Conservation (phyloP, 306 rosid genomes). For the Cicer arietinum region DNA sequence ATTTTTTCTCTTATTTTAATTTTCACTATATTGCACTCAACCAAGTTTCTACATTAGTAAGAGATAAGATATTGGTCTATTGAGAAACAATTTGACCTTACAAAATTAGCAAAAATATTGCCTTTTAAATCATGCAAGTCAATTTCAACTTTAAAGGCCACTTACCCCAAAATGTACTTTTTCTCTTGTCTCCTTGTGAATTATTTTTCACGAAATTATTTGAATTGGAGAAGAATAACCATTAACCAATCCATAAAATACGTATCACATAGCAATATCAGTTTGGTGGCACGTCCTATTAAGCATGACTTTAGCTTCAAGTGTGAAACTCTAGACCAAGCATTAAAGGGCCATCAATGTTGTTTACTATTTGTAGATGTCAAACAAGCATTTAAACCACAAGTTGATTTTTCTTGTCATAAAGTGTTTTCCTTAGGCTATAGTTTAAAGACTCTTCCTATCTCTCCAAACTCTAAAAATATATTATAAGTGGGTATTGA, state of each 20-base stretch:
- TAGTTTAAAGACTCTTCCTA: neutral
- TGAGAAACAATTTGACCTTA: neutral
- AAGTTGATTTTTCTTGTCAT: constrained; percentile 18
- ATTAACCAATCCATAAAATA: constrained; percentile 35
- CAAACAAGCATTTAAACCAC: constrained; percentile 47
- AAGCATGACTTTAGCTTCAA: constrained; percentile 71
- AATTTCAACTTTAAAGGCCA: constrained; percentile 38
- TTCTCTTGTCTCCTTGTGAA: constrained; percentile 33
- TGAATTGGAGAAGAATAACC: constrained; percentile 39
- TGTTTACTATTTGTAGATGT: constrained; percentile 25
- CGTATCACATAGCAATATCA: constrained; percentile 35
- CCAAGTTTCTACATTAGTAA: no score
- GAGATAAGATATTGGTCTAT: no score
- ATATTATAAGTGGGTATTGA: no score
- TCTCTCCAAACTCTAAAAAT: no score
- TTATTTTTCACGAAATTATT: constrained; percentile 41
- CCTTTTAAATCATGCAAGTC: constrained; percentile 43
- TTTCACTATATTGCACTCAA: no score
- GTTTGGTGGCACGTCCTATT: constrained; percentile 71
- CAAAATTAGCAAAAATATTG: neutral
- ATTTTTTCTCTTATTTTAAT: no score
- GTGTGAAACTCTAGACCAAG: constrained; percentile 46
- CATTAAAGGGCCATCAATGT: neutral
- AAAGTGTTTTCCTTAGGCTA: constrained; percentile 41
- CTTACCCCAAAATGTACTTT: constrained; percentile 29